Base-by-base conservation (phyloP, 1,284 basidiomycete genomes). In the Meripilus lineatus region DNA sequence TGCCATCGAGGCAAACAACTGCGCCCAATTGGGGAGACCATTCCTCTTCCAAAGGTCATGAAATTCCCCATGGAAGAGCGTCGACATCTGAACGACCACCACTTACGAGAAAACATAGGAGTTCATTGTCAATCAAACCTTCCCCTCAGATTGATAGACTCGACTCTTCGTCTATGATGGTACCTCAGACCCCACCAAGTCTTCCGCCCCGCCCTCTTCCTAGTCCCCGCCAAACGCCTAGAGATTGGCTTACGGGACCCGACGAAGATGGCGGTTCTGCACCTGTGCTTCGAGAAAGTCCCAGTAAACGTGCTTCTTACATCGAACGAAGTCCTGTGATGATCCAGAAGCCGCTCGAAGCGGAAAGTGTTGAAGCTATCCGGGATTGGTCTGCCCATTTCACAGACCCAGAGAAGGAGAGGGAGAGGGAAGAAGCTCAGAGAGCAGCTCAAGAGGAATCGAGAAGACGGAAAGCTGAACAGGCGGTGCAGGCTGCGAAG, bases 201-300 rank as follows among this genome's bases (percentile, higher is more conserved):
- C 53, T 59, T 1, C 59, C 58, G 6, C 58, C 57, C 1, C 51
- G 59, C 5, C 58, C 58, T 13, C 40, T 39, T 22, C 46, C 50
- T 2, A 46, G 50, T 17, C 50, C 52, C 7, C 32, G 50, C 5
- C 28, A 39, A 3, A 49, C 55, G 21, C 65, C 66, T 8, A 72
- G 66, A 50, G 86, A 89, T 56, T 87, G 85, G 85, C 63, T 89
- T 15, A 86, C 86, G 14, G 86, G 86, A 3, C 71, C 73, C 36
- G 74, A 78, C 44, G 70, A 75, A 32, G 67, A 67, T 35, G 57
- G 58, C 5, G 53, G 30, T 17, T 21, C 18, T n/a, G 21, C 47
- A 3, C 74, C 80, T 3, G 65, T 82, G 17, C 58, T 85, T 39
- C 76, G 83, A 41, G 73, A 81, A 20, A 81, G 81, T 22, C 82